A percentile compares a stretch with the other conserved stretches of the same genome.
Evolutionary conservation across 257 asterid species (phyloP).

Genomic region (Gentiana straminea): DNA sequence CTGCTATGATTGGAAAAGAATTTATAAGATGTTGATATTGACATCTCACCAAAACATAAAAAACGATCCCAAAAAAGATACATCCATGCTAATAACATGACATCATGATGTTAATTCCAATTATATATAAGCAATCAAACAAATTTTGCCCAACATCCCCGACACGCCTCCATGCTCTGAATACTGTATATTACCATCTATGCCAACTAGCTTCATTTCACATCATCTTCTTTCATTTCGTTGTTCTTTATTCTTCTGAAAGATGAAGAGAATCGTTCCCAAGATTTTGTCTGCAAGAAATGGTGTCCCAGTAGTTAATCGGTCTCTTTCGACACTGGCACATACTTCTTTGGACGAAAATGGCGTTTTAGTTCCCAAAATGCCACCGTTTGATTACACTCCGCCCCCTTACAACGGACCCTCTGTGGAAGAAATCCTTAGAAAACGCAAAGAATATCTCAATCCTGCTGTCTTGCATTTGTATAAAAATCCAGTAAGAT

Average conservation of each 20-base stretch:
- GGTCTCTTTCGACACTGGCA: conserved; percentile 13
- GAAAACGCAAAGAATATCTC: conserved; percentile 52
- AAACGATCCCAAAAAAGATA: too few species aligned
- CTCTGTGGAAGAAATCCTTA: conserved; percentile 49
- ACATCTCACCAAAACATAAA: too few species aligned
- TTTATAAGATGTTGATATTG: too few species aligned
- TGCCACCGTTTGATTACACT: conserved; percentile 83
- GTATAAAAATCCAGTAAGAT: conserved; percentile 53
- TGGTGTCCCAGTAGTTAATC: conserved; percentile 4
- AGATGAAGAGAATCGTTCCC: conserved; percentile 29
- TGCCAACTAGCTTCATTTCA: too few species aligned
- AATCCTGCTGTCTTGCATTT: conserved; percentile 85
- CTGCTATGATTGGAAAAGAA: too few species aligned
- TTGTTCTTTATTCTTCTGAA: conserved; percentile 10
- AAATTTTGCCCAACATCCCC: too few species aligned
- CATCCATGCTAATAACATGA: too few species aligned
- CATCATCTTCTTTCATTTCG: background rate
- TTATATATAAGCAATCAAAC: too few species aligned
- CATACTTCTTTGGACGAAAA: conserved; percentile 17
- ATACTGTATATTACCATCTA: too few species aligned
- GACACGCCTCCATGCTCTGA: too few species aligned
- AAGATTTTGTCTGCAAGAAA: conserved; percentile 19
- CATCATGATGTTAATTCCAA: too few species aligned
- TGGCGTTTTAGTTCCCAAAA: conserved; percentile 35
- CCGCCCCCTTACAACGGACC: conserved; percentile 92